Evolutionary conservation across 257 asterid genomes (phyloP).

Genomic region (Penstemon davidsonii): DNA sequence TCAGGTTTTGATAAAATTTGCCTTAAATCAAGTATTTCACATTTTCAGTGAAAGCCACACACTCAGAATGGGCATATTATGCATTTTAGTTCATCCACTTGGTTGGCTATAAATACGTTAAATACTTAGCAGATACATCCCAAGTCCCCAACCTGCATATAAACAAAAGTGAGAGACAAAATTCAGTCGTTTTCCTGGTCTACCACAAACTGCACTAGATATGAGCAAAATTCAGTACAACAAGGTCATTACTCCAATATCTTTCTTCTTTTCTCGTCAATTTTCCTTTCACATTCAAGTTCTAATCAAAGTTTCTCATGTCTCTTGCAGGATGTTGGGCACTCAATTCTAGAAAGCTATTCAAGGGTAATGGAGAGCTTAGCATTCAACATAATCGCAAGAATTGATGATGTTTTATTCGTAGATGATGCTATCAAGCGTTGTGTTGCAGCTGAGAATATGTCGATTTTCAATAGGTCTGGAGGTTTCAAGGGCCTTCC

Average conservation of each 20-base stretch:
- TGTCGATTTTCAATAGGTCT: conserved; percentile 67
- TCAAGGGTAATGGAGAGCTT: conserved; percentile 98
- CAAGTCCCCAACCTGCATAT: conserved; percentile 50
- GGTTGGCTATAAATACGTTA: conserved; percentile 15
- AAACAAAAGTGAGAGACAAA: neutral
- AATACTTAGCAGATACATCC: conserved; percentile 38
- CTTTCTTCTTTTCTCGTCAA: neutral
- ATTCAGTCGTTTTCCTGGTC: conserved; percentile 75
- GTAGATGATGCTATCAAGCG: conserved; percentile 82
- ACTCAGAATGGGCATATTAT: neutral
- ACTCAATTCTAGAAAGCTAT: conserved; percentile 94
- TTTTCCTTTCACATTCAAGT: neutral
- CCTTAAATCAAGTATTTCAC: too few relatives aligned
- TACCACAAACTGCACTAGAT: conserved; percentile 94
- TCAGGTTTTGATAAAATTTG: too few relatives aligned
- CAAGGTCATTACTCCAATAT: conserved; percentile 50
- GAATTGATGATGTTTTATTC: conserved; percentile 82
- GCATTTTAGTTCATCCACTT: conserved; percentile 12
- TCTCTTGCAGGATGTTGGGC: conserved; percentile 88
- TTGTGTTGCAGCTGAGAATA: conserved; percentile 63
- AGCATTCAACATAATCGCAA: conserved; percentile 92
- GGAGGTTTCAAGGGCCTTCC: conserved; percentile 89
- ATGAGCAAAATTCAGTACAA: conserved; percentile 95
- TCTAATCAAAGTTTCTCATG: neutral
- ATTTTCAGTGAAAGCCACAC: too few relatives aligned